A percentile compares a stretch with the other conserved stretches of the same genome.
Conservation (phyloP, 2,329 filamentous ascomycete genomes). For the Nothomitra cinnamomea region DNA sequence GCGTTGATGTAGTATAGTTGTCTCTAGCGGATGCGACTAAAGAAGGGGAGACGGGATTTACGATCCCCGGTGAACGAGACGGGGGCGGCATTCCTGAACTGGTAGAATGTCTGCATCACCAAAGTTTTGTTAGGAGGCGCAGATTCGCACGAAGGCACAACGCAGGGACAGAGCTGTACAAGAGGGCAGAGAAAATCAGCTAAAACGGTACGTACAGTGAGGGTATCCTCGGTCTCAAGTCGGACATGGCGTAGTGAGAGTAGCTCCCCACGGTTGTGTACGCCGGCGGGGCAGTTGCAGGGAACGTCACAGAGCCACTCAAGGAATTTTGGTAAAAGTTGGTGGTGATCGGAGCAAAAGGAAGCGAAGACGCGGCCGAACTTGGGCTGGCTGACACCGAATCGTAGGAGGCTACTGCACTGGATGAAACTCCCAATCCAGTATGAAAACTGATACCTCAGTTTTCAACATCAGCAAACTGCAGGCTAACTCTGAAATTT, state of each 20-base stretch:
- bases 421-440: slow-evolving; percentile 31
- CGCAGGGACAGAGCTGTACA: slow-evolving; percentile 12
- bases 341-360: slow-evolving; percentile 22
- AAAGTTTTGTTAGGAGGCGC: slow-evolving; percentile 1
- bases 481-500: slow-evolving; percentile 10
- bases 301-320: slow-evolving; percentile 14
- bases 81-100: slow-evolving; percentile 30
- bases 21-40: slow-evolving; percentile 25
- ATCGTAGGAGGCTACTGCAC: slow-evolving; percentile 34
- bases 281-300: slow-evolving; percentile 20
- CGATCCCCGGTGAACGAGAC: slow-evolving; percentile 24
- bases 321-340: slow-evolving; percentile 17
- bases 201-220: slow-evolving; percentile 26
- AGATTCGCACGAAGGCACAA: slow-evolving; percentile 18
- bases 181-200: slow-evolving; percentile 6
- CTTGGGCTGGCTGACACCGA: slow-evolving; percentile 34
- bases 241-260: slow-evolving; percentile 23
- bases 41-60: slow-evolving; percentile 24
- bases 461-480: slow-evolving; percentile 17
- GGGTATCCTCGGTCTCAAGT: slow-evolving; percentile 22
- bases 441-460: slow-evolving; percentile 30
- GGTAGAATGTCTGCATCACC: slow-evolving; percentile 24
- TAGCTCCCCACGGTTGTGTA: slow-evolving; percentile 19
- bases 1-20: slow-evolving; percentile 26
- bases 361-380: slow-evolving; percentile 31